A percentile compares a stretch with the other conserved stretches of the same genome.
phyloP scores from a whole-genome alignment of 768 basidiomycete genomes.

The Pulveroboletus sp. region DNA sequence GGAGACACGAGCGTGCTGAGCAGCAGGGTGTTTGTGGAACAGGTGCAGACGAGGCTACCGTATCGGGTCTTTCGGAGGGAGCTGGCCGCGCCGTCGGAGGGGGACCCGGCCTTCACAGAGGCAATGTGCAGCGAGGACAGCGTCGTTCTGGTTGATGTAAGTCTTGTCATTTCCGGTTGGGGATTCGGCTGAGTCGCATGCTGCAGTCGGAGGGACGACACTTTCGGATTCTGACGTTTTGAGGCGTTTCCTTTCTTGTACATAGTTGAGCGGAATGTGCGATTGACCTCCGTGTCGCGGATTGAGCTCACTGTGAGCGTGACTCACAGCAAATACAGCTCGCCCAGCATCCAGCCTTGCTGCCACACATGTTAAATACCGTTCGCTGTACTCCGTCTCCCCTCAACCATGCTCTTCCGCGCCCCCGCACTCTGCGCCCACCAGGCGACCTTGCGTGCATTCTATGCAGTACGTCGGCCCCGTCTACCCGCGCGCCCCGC shows the following conservation, averaged over 20 bases:
- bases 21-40: conserved; percentile 37
- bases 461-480: conserved; percentile 47
- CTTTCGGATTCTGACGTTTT: conserved; percentile 32
- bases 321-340: conserved; percentile 27
- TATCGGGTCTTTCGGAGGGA: conserved; percentile 36
- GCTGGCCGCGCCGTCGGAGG: conserved; percentile 12
- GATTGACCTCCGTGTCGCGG: conserved; percentile 24
- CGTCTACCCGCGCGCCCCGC: conserved; percentile 13
- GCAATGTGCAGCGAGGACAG: conserved; percentile 58
- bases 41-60: conserved; percentile 44
- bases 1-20: conserved; percentile 25
- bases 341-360: conserved; percentile 14
- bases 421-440: conserved; percentile 29
- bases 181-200: neutral
- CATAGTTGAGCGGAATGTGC: conserved; percentile 15
- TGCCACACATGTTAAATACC: conserved; percentile 23
- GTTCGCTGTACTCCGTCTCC: too few relatives aligned
- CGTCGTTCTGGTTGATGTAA: conserved; percentile 48
- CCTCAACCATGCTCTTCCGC: conserved; percentile 27
- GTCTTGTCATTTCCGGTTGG: conserved; percentile 4
- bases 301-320: conserved; percentile 15
- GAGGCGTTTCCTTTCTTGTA: neutral
- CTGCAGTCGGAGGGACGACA: conserved; percentile 20
- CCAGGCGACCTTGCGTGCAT: conserved; percentile 46
- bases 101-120: conserved; percentile 16